Percentiles rank a stretch among this genome's conserved stretches.
Conservation (phyloP, 2,329 filamentous ascomycete species). For the Talaromyces funiculosus region DNA sequence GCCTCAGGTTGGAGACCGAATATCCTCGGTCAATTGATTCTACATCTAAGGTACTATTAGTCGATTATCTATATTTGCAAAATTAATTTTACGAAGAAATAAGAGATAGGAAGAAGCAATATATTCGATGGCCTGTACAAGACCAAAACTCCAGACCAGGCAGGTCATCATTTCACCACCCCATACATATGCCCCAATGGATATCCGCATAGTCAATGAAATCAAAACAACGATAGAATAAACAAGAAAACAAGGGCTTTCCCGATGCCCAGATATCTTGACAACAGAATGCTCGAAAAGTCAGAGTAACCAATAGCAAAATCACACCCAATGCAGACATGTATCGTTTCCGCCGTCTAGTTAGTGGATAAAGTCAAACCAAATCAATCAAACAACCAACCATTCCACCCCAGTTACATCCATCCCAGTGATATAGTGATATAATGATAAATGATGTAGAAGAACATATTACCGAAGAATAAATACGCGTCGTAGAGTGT, state of each 20-base stretch:
- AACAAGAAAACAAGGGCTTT: conserved; percentile 17
- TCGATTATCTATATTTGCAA: neutral
- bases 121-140: neutral
- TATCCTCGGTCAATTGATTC: conserved; percentile 3
- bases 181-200: conserved; percentile 25
- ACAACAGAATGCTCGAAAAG: conserved; percentile 12
- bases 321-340: conserved; percentile 39
- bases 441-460: conserved; percentile 17
- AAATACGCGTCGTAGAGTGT: conserved; percentile 18
- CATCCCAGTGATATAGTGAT: conserved; percentile 17
- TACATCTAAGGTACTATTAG: too few relatives aligned
- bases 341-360: conserved; percentile 43
- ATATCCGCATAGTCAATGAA: conserved; percentile 19
- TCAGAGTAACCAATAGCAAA: conserved; percentile 9
- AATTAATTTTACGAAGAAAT: neutral
- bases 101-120: neutral
- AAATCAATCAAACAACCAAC: conserved; percentile 23
- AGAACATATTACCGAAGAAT: conserved; percentile 18
- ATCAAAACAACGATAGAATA: conserved; percentile 18
- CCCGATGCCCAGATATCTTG: conserved; percentile 16
- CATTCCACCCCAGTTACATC: conserved; percentile 30
- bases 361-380: conserved; percentile 14
- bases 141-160: conserved; percentile 12
- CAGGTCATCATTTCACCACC: conserved; percentile 16
- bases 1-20: conserved; percentile 2